These are phyloP conservation scores for Favolaschia claudopus DNA, from an alignment of 768 basidiomycete genomes.

Conservation along the genomic window DNA sequence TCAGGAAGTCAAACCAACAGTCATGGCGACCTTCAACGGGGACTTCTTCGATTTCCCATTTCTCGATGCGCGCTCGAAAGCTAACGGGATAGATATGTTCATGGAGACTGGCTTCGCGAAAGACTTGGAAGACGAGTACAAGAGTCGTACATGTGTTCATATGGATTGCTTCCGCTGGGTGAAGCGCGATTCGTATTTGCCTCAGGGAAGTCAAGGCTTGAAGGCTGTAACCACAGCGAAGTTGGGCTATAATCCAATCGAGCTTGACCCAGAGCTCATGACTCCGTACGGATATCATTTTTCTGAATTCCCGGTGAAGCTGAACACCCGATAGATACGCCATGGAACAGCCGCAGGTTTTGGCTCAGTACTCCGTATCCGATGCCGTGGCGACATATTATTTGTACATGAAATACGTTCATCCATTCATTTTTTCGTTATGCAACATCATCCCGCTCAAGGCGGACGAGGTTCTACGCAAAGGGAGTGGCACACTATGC, in stretches of 20 bases:
- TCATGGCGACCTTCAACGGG: constrained; percentile 98
- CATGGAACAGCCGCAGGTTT: constrained; percentile 90
- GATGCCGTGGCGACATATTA: constrained; percentile 99
- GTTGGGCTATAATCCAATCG: constrained; percentile 95
- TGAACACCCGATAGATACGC: constrained; percentile 75
- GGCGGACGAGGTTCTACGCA: constrained; percentile 95
- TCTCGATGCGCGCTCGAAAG: constrained; percentile 82
- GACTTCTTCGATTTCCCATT: constrained; percentile 99
- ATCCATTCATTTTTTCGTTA: constrained; percentile 98
- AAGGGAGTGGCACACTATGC: constrained; percentile 96
- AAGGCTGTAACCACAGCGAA: constrained; percentile 98
- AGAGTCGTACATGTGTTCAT: constrained; percentile 89
- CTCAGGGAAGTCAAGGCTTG: constrained; percentile 97
- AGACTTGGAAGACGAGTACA: constrained; percentile 95
- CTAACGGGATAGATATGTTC: constrained; percentile 96
- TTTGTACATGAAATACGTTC: constrained; percentile 99
- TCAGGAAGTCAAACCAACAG: constrained; percentile 91
- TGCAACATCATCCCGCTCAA: constrained; percentile 98
- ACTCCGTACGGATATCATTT: constrained; percentile 79
- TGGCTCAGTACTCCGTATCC: constrained; percentile 98
- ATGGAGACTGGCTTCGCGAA: constrained; percentile 91
- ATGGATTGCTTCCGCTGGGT: constrained; percentile 99
- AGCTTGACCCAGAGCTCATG: constrained; percentile 98
- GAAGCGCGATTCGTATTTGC: constrained; percentile 97
- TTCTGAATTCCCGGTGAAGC: neutral